Base-by-base conservation (phyloP, 805 yeast species). In the Zygoascus tannicola region DNA sequence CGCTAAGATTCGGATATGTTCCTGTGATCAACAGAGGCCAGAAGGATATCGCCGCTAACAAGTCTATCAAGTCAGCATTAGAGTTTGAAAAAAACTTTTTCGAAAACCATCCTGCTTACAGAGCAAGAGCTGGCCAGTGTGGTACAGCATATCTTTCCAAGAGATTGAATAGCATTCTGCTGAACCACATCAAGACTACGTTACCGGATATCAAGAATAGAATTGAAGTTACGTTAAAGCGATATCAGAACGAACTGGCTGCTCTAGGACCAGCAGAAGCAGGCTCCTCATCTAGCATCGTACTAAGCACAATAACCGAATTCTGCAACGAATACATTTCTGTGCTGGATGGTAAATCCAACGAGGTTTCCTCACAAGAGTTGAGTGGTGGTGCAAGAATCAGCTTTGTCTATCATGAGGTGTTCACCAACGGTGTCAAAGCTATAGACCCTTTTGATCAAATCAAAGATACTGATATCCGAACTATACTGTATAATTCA, bases 21-120 rank as follows among this genome's bases (percentile, higher is more conserved):
- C 97, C 98, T 2, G 98, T 92, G 44, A 87, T 88, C 56, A 87
- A 87, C 67, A 80, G 98, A 68, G 96, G 97, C 56, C 98, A 92
- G 69, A 85, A 83, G 59, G 98, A 92, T 68, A 92, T 92, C 58
- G 95, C 90, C 66, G 65, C 67, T 50, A 80, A 80, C 59, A 90
- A 90, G 63, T 80, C 95, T 14, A 90, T 92, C 56, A 76, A 88
- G 61, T 81, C 79, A 33, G 97, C 98, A 1, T 71, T 92, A 53
- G 72, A 74, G 35, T 85, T 83, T 60, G 98, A 92, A 68, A 74
- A 73, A 46, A 64, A 70, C 26, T 92, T 78, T 57, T 92, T 92
- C 58, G 96, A 85, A 64, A 73, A 74, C 53, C 98, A 92, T 64
- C 80, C 95, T 5, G 78, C 95, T 19, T 92, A 92, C 66, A 76